phyloP scores from a whole-genome alignment of 371 early-diverging fungal genomes.

The Lichtheimia ornata region DNA sequence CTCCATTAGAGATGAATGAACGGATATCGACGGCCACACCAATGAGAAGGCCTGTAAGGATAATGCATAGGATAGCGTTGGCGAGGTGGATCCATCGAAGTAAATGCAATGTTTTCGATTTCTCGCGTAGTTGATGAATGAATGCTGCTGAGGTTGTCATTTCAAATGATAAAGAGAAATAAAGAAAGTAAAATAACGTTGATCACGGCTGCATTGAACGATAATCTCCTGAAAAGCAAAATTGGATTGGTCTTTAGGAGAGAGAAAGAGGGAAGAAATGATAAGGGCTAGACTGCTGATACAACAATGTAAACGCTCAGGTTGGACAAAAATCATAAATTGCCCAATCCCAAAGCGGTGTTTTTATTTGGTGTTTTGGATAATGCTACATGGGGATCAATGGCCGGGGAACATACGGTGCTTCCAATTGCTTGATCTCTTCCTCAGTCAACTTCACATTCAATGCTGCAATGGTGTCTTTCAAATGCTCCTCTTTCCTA shows the following conservation, averaged over 20 bases:
- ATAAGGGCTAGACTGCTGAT: no score
- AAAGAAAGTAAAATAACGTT: no score
- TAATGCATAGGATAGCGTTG: constrained; percentile 15
- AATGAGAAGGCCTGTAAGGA: constrained; percentile 19
- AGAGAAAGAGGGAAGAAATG: no score
- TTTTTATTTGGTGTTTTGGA: no score
- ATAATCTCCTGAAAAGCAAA: no score
- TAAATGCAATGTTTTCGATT: constrained; percentile 11
- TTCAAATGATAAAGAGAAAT: no score
- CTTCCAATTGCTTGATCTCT: constrained; percentile 35
- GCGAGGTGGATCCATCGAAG: constrained; percentile 19
- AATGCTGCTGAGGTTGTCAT: neutral
- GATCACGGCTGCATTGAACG: no score
- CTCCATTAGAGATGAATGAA: constrained; percentile 29
- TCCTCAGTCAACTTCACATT: constrained; percentile 32
- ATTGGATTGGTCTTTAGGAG: no score
- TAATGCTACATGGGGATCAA: no score
- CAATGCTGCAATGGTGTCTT: constrained; percentile 33
- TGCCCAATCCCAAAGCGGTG: no score
- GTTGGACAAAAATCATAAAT: no score
- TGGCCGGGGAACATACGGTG: constrained; percentile 19
- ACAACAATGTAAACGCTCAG: no score
- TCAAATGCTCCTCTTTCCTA: constrained; percentile 31
- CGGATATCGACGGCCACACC: constrained; percentile 28
- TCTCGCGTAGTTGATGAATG: neutral